Conservation (phyloP, 768 basidiomycete species). For the Phallus indusiatus region DNA sequence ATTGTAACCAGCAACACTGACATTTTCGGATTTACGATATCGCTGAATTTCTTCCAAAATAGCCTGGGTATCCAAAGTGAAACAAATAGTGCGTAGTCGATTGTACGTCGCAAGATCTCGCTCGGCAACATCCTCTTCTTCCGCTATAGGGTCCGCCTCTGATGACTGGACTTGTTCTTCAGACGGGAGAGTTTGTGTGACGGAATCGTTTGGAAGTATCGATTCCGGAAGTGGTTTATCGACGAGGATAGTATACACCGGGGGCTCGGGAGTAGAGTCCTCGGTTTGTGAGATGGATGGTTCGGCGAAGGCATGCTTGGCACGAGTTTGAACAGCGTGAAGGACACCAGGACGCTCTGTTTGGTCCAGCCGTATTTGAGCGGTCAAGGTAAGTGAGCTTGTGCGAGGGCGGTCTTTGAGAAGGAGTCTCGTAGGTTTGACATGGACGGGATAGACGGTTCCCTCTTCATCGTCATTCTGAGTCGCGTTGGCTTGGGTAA, state of each 20-base stretch:
- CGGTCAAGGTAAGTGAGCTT: conserved; percentile 46
- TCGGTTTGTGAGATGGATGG: conserved; percentile 13
- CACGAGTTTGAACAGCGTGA: conserved; percentile 47
- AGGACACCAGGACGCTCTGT: conserved; percentile 42
- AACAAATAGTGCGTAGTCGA: background rate
- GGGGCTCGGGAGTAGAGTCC: conserved; percentile 13
- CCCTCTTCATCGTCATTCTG: conserved; percentile 58
- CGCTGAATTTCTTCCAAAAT: background rate
- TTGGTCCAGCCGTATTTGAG: conserved; percentile 29
- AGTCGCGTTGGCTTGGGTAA: conserved; percentile 58
- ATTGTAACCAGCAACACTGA: conserved; percentile 49
- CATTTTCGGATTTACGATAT: conserved; percentile 2
- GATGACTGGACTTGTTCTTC: background rate
- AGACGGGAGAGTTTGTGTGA: conserved; percentile 1
- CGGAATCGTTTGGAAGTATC: conserved; percentile 14
- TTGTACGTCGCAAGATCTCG: background rate
- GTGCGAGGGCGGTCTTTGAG: conserved; percentile 42
- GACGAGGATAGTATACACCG: background rate
- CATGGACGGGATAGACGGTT: conserved; percentile 19
- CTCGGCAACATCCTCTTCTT: background rate
- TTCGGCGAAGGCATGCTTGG: conserved; percentile 46
- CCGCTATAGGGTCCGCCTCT: conserved; percentile 10
- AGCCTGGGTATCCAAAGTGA: background rate
- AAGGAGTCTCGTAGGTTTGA: conserved; percentile 14
- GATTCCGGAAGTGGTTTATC: conserved; percentile 3